A percentile compares a stretch with the other conserved stretches of the same genome.
phyloP scores from a whole-genome alignment of 2,329 filamentous ascomycete species.

The Xylaria sp. region DNA sequence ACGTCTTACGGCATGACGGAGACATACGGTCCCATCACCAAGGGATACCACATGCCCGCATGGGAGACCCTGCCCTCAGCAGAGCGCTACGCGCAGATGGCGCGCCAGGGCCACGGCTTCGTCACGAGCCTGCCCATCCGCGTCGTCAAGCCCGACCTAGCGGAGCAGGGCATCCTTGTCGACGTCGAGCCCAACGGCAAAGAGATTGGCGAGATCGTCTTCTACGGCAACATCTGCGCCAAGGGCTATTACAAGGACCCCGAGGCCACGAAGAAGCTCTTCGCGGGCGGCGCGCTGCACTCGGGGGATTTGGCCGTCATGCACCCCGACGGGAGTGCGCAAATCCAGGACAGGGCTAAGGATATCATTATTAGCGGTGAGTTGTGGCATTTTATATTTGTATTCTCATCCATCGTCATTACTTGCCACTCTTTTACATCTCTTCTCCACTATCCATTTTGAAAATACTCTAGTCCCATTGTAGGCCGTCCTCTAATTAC shows the following conservation, averaged over 20 bases:
- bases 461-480: neutral
- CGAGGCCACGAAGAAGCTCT: conserved; percentile 84
- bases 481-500: too few relatives aligned
- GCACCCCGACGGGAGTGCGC: conserved; percentile 87
- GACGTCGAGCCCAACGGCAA: conserved; percentile 73
- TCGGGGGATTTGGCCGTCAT: conserved; percentile 92
- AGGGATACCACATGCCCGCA: conserved; percentile 83
- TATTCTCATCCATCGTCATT: too few relatives aligned
- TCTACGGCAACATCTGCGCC: conserved; percentile 88
- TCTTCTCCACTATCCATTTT: too few relatives aligned
- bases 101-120: conserved; percentile 91
- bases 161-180: conserved; percentile 62
- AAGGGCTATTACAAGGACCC: conserved; percentile 92
- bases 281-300: conserved; percentile 84
- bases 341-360: conserved; percentile 93
- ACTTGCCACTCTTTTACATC: too few relatives aligned
- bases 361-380: conserved; percentile 96
- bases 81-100: conserved; percentile 89
- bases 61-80: conserved; percentile 78
- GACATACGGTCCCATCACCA: conserved; percentile 95
- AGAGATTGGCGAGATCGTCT: conserved; percentile 85
- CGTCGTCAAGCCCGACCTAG: conserved; percentile 75
- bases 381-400: conserved; percentile 32
- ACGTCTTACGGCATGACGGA: conserved; percentile 89
- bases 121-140: conserved; percentile 80